Base-by-base conservation (phyloP, 345 rosid species). In the Erodium maritimum region DNA sequence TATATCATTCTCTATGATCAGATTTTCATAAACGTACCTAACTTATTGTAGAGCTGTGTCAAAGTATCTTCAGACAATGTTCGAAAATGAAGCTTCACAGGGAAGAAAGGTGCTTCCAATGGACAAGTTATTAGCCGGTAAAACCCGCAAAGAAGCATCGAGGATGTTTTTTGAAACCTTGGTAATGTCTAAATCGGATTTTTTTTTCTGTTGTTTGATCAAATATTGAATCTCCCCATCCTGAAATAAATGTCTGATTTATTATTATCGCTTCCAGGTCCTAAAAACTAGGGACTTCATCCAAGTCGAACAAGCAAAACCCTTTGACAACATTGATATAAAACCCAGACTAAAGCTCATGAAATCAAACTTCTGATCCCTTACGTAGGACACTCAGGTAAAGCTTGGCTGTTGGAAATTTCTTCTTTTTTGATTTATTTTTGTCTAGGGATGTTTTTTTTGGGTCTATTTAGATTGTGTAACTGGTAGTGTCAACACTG, bases 141-240 rank as follows among this genome's bases (percentile, higher is more conserved):
- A 94, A 84, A 94, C 99, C 33, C 95, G 96, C 54, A 94, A 87
- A 74, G 99, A 94, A 73, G 99, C 99, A 42, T 85, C 97, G 0
- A 86, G 99, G 69, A 80, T 94, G 99, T 94, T 94, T 68, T 94
- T 94, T 11, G 99, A 94, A 71, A 84, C 97, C 55, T 75, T 94
- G 96, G 99, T 94, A 85, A 86, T 61, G 10, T 54, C 14, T 46
- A 18, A 48, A 45, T 57, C 34, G 17, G 23, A 69, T 71, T 63
- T 55, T 50, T 42, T 25, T 45, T 21, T 50, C 7, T 52, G 48
- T 7, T 14, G 11, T 42, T 42, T 7, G 14, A 14, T 42, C 14
- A 42, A 13, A 42, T 42, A 16, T 23, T 17, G 56, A 14, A 20
- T 54, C 23, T 54, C 4, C 21, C 14, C 14, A 42, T 20, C 17